A percentile compares a stretch with the other conserved stretches of the same genome.
Conservation (phyloP, 1,284 basidiomycete genomes). For the Fistulina hepatica region DNA sequence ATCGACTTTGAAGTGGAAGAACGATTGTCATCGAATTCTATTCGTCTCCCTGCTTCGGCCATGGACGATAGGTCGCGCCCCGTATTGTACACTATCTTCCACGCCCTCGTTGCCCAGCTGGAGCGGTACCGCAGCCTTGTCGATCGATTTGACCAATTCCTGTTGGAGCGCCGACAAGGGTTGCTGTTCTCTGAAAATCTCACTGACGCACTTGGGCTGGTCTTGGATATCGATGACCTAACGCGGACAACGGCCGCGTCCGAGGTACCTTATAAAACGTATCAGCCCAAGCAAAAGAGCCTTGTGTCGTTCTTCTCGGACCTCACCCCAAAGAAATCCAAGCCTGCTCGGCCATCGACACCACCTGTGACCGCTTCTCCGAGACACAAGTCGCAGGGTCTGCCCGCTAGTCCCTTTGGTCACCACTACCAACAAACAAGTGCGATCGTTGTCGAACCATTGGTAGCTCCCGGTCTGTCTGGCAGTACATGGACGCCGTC, state of each 20-base stretch:
- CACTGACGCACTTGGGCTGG: constrained; percentile 76
- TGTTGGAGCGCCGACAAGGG: constrained; percentile 81
- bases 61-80: constrained; percentile 65
- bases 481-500: constrained; percentile 54
- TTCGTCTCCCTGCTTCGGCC: constrained; percentile 49
- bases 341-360: constrained; percentile 26
- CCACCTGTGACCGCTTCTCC: constrained; percentile 31
- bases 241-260: constrained; percentile 16
- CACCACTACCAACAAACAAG: constrained; percentile 77
- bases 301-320: constrained; percentile 56
- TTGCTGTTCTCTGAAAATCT: constrained; percentile 89
- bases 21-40: constrained; percentile 46
- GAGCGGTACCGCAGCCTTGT: constrained; percentile 68
- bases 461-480: constrained; percentile 47
- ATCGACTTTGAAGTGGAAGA: constrained; percentile 65
- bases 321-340: constrained; percentile 57
- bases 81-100: constrained; percentile 68
- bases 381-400: constrained; percentile 26
- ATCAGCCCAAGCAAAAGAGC: constrained; percentile 39
- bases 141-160: constrained; percentile 73
- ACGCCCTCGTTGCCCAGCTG: constrained; percentile 67
- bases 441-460: constrained; percentile 63
- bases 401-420: constrained; percentile 73
- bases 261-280: constrained; percentile 19
- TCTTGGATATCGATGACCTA: constrained; percentile 47